Conservation (phyloP, 345 rosid genomes). For the Linum lewisii region DNA sequence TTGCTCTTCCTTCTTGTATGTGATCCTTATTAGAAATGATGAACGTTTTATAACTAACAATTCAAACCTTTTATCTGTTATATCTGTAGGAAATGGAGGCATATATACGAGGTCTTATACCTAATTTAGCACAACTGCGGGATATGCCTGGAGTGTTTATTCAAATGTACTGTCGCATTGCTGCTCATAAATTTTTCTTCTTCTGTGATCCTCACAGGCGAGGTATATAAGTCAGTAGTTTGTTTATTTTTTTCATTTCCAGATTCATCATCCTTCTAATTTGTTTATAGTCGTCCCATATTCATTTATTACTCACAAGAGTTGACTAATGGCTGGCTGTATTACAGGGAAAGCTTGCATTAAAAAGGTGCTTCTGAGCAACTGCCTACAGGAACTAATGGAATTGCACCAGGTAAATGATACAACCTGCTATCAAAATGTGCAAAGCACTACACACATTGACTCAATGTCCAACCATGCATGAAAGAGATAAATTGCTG, state of each 20-base stretch:
- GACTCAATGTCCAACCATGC: neutral
- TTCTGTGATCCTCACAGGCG: constrained; percentile 98
- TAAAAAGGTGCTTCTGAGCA: constrained; percentile 90
- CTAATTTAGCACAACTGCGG: constrained; percentile 88
- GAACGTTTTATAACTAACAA: constrained; percentile 1
- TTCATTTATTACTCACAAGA: constrained; percentile 5
- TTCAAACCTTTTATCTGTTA: constrained; percentile 17
- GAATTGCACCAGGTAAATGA: constrained; percentile 87
- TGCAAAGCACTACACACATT: neutral
- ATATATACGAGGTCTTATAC: constrained; percentile 87
- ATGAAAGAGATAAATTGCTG: neutral
- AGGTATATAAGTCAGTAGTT: constrained; percentile 36
- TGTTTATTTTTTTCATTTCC: neutral
- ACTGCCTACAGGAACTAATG: constrained; percentile 98
- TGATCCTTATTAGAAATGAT: neutral
- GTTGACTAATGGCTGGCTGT: constrained; percentile 13
- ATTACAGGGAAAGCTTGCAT: constrained; percentile 87
- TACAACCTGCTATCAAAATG: neutral
- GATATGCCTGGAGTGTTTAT: constrained; percentile 84
- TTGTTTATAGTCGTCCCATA: neutral
- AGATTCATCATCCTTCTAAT: neutral
- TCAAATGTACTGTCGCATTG: constrained; percentile 92
- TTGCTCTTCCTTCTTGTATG: neutral
- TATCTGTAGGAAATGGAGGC: constrained; percentile 81
- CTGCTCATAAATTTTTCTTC: constrained; percentile 96